These are phyloP conservation scores for Pichia sporocuriosa DNA, from an alignment of 805 yeast species.

Conservation along the genomic window DNA sequence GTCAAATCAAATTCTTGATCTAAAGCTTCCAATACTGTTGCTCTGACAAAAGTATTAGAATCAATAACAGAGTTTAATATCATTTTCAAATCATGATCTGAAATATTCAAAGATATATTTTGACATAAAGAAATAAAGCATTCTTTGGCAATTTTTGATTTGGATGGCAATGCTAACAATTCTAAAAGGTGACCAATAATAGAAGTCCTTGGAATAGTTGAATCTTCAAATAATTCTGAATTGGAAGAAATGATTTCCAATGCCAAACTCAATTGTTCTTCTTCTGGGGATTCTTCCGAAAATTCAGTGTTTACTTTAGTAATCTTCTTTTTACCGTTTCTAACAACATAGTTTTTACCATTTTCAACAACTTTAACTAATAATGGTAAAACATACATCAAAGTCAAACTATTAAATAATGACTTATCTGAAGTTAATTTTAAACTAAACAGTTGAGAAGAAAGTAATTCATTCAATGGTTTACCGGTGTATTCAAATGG, in stretches of 20 bases:
- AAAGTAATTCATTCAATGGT: constrained; percentile 44
- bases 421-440: constrained; percentile 69
- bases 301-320: constrained; percentile 54
- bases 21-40: constrained; percentile 71
- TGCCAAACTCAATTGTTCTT: constrained; percentile 74
- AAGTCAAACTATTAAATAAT: constrained; percentile 59
- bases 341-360: constrained; percentile 52
- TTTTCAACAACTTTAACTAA: constrained; percentile 58
- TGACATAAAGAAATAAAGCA: constrained; percentile 74
- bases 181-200: constrained; percentile 57
- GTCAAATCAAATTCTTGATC: constrained; percentile 76
- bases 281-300: constrained; percentile 78
- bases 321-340: constrained; percentile 45
- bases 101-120: constrained; percentile 58
- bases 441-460: constrained; percentile 67
- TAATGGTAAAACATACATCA: constrained; percentile 72
- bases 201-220: constrained; percentile 59
- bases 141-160: constrained; percentile 77
- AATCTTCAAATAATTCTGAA: constrained; percentile 60
- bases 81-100: constrained; percentile 48
- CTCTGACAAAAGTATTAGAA: constrained; percentile 65
- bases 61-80: constrained; percentile 52
- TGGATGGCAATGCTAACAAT: constrained; percentile 65
- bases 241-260: constrained; percentile 68
- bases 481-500: constrained; percentile 43